Evolutionary conservation across 768 basidiomycete species (phyloP), one percentile per base, ranked within the genome.

Genomic region (Erythrobasidium yunnanense): DNA sequence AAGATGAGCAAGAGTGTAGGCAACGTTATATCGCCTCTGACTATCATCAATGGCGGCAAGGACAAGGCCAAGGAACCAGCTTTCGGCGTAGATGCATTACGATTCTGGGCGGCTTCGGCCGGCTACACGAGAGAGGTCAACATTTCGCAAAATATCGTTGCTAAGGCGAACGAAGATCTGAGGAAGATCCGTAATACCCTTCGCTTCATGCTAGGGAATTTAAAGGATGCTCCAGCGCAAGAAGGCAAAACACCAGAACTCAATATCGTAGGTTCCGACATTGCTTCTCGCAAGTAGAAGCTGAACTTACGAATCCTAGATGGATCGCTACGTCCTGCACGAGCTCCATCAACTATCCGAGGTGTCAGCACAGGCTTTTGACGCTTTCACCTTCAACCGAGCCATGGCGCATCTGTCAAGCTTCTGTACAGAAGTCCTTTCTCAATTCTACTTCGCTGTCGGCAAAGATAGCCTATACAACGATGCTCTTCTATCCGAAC

Each of bases 1-100:
- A 90, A 83, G 78, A 99, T 99, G 93, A 96, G 92, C 82, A 99
- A 99, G 79, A 90, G 88, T 0, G 75, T 88, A 7, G 93, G 93
- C 0, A 99, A 99, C 72, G 84, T 95, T 25, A 76, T 92, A 53
- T 88, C 85, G 71, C 93, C 93, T 0, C 78, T 87, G 79, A 83
- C 82, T 0, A 79, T 97, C 65, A 83, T 95, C 27, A 74, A 84
- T 65, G 93, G 90, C 22, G 86, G 85, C 20, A 76, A 81, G 86
- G 77, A 87, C 71, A 79, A 80, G 73, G 85, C 83, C 72, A 84
- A 81, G 68, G 79, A 87, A 52, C 87, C 89, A 0, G 85, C 83
- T 0, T 88, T 90, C 75, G 92, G 93, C 1, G 80, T 87, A 6
- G 92, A 96, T 72, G 81, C 86, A 1, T 80, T 97, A 32, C 82